Evolutionary conservation across 2,329 filamentous ascomycete species (phyloP).

Genomic region (Paecilomyces niveus): DNA sequence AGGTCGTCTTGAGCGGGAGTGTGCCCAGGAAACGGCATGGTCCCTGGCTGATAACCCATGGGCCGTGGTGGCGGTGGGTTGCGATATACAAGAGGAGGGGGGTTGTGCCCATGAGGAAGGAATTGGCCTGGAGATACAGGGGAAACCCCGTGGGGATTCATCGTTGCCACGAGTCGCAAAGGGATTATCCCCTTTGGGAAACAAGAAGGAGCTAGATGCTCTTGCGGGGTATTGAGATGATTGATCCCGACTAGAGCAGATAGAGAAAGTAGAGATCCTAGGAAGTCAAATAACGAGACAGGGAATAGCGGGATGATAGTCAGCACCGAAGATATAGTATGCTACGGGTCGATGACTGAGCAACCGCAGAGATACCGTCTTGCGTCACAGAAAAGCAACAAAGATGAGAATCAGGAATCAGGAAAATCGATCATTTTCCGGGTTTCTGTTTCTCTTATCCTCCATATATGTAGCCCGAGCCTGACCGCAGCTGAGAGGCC

Average conservation of each 20-base stretch:
- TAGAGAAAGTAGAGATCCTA: not conserved
- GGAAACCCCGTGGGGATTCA: constrained; percentile 13
- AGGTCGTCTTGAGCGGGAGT: not conserved
- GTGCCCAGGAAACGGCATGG: not conserved
- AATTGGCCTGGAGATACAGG: constrained; percentile 5
- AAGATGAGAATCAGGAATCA: constrained; percentile 1
- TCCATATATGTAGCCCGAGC: not conserved
- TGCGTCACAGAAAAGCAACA: not conserved
- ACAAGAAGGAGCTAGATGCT: not conserved
- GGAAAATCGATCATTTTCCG: not conserved
- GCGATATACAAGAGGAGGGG: constrained; percentile 8
- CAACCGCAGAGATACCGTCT: too few species aligned
- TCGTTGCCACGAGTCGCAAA: constrained; percentile 8
- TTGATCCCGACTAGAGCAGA: not conserved
- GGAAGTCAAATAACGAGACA: not conserved
- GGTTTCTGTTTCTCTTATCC: not conserved
- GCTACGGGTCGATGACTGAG: not conserved
- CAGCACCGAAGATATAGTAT: not conserved
- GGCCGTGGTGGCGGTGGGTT: constrained; percentile 1
- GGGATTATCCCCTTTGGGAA: not conserved
- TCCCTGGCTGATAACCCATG: constrained; percentile 4
- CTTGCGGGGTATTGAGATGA: not conserved
- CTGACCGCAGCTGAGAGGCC: not conserved
- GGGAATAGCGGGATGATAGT: not conserved
- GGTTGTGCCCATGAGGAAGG: constrained; percentile 10